Evolutionary conservation across 306 rosid genomes (phyloP).

Genomic region (Rosa persica): DNA sequence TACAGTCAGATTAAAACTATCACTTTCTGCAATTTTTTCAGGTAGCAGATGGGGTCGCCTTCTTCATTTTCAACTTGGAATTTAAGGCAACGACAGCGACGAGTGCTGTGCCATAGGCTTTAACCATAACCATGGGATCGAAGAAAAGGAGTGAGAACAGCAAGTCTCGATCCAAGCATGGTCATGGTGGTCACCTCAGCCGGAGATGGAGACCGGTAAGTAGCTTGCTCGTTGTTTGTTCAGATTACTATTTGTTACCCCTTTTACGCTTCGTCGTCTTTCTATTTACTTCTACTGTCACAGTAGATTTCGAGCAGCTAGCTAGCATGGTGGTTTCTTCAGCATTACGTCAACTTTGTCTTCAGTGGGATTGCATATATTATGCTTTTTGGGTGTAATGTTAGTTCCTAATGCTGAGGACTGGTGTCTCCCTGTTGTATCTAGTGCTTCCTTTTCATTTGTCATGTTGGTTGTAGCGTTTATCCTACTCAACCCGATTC

Average conservation of each 20-base stretch:
- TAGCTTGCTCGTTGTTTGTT: neutral
- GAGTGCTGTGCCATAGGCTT: neutral
- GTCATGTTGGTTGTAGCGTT: neutral
- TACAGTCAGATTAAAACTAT: neutral
- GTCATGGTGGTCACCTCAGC: neutral
- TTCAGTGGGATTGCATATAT: neutral
- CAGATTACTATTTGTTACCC: neutral
- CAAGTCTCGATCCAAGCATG: neutral
- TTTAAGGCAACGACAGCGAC: neutral
- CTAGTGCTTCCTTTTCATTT: neutral
- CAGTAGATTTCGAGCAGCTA: neutral
- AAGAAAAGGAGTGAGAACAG: neutral
- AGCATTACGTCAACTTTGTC: neutral
- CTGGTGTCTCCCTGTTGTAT: neutral
- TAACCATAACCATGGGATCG: neutral
- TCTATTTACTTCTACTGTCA: neutral
- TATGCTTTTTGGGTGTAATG: neutral
- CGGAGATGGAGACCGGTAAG: neutral
- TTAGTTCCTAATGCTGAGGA: neutral
- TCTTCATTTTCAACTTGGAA: neutral
- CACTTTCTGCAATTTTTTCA: neutral
- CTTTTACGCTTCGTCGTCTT: neutral
- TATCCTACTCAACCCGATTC: neutral
- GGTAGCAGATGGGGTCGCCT: neutral
- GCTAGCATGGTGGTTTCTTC: neutral